A percentile compares a stretch with the other conserved stretches of the same genome.
Evolutionary conservation across 371 early-diverging fungal species (phyloP).

Genomic region (Syncephalastrum monosporum): DNA sequence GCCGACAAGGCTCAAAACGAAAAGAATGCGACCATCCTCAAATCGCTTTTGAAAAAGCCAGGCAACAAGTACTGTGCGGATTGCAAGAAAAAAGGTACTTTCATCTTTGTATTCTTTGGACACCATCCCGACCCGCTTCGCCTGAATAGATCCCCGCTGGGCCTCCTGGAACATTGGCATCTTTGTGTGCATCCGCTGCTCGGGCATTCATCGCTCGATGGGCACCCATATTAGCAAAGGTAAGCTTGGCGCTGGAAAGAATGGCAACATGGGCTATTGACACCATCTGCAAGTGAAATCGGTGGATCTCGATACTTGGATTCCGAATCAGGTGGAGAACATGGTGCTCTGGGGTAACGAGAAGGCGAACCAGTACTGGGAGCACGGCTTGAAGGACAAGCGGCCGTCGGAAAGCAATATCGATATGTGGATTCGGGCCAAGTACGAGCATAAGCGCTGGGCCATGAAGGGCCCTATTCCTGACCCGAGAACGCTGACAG

Average conservation of each 20-base stretch:
- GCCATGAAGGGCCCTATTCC: conserved; percentile 71
- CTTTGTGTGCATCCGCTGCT: conserved; percentile 87
- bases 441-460: conserved; percentile 84
- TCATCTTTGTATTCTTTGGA: not conserved
- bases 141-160: conserved; percentile 79
- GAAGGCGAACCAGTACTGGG: conserved; percentile 76
- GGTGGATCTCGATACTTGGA: conserved; percentile 86
- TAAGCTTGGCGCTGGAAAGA: conserved; percentile 18
- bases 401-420: conserved; percentile 62
- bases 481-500: conserved; percentile 63
- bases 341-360: conserved; percentile 87
- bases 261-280: not conserved
- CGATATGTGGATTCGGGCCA: conserved; percentile 80
- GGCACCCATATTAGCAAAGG: conserved; percentile 87
- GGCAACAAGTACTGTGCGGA: conserved; percentile 82
- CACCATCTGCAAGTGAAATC: conserved; percentile 63
- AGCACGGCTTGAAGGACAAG: conserved; percentile 52
- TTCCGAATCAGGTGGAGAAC: conserved; percentile 80
- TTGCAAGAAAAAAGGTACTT: conserved; percentile 78
- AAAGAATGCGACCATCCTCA: conserved; percentile 66
- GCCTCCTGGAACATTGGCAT: conserved; percentile 86
- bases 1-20: conserved; percentile 75
- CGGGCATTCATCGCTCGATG: conserved; percentile 83
- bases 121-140: not conserved
- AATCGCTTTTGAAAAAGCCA: conserved; percentile 67